Conservation (phyloP, 257 asterid species). For the Nyctanthes arbortristis region DNA sequence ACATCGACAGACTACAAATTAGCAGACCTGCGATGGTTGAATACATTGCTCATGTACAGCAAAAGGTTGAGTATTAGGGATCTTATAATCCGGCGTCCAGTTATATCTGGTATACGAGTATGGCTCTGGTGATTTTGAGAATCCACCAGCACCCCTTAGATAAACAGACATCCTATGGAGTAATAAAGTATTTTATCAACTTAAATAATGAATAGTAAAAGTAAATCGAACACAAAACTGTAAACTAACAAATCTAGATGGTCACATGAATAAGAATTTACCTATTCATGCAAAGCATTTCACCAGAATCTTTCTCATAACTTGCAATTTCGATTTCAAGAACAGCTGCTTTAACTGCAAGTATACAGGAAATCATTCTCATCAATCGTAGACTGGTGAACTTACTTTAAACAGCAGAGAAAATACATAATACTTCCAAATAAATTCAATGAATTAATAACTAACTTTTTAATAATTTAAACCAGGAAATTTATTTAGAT, state of each 20-base stretch:
- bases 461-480: not conserved
- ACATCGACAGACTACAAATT: constrained; percentile 7
- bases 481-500: constrained; percentile 3
- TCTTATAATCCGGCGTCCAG: constrained; percentile 39
- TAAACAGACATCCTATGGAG: constrained; percentile 51
- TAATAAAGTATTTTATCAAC: constrained; percentile 24
- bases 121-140: constrained; percentile 85
- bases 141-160: constrained; percentile 97
- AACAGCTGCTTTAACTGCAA: constrained; percentile 85
- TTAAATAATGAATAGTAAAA: not conserved
- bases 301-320: constrained; percentile 79
- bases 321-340: constrained; percentile 70
- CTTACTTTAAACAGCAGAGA: constrained; percentile 10
- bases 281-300: constrained; percentile 86
- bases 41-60: constrained; percentile 74
- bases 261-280: constrained; percentile 33
- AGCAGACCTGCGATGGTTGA: constrained; percentile 78
- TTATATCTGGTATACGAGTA: constrained; percentile 63
- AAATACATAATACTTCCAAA: not conserved
- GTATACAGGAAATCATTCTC: constrained; percentile 7
- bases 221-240: constrained; percentile 4
- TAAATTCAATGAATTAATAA: constrained; percentile 8
- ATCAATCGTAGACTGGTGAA: too few species aligned
- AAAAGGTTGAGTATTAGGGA: constrained; percentile 74
- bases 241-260: constrained; percentile 9